These are phyloP conservation scores for Mucor lusitanicus DNA, from an alignment of 371 early-diverging fungal genomes.

Conservation along the genomic window DNA sequence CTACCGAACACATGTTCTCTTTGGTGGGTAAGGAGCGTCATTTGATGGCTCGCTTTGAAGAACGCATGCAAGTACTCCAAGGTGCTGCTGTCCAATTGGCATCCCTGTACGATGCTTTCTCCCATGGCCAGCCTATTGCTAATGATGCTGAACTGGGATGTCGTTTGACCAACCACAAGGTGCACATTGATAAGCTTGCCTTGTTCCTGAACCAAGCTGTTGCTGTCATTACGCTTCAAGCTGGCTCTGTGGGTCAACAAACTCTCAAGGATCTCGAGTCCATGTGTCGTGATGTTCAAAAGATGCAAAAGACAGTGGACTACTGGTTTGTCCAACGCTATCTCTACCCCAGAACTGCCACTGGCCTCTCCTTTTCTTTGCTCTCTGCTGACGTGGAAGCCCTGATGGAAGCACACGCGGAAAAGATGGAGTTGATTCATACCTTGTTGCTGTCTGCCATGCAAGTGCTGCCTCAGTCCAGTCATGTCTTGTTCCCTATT, in stretches of 20 bases:
- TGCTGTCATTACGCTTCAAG: constrained; percentile 24
- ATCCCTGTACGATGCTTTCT: constrained; percentile 26
- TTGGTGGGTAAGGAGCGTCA: constrained; percentile 64
- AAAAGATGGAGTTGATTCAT: constrained; percentile 16
- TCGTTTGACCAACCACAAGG: constrained; percentile 49
- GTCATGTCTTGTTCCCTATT: constrained; percentile 33
- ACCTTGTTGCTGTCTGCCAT: constrained; percentile 13
- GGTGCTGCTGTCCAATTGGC: constrained; percentile 40
- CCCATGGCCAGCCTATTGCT: constrained; percentile 15
- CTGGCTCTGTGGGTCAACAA: constrained; percentile 4
- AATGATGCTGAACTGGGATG: constrained; percentile 25
- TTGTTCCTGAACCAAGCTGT: constrained; percentile 40
- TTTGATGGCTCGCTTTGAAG: constrained; percentile 38
- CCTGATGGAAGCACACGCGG: constrained; percentile 23
- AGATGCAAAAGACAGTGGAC: constrained; percentile 34
- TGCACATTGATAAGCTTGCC: constrained; percentile 48
- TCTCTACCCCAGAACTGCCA: constrained; percentile 30
- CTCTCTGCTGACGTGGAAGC: constrained; percentile 34
- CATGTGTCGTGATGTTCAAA: constrained; percentile 20
- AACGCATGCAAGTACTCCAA: constrained; percentile 33
- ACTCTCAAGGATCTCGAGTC: constrained; percentile 15
- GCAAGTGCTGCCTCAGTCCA: constrained; percentile 23
- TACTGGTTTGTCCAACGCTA: constrained; percentile 35
- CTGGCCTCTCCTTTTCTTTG: constrained; percentile 27
- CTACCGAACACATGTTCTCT: constrained; percentile 71